Percentiles rank a stretch among this genome's conserved stretches.
Evolutionary conservation across 192 early-diverging fungal species (phyloP).

Genomic region (Rhizophagus sp.): DNA sequence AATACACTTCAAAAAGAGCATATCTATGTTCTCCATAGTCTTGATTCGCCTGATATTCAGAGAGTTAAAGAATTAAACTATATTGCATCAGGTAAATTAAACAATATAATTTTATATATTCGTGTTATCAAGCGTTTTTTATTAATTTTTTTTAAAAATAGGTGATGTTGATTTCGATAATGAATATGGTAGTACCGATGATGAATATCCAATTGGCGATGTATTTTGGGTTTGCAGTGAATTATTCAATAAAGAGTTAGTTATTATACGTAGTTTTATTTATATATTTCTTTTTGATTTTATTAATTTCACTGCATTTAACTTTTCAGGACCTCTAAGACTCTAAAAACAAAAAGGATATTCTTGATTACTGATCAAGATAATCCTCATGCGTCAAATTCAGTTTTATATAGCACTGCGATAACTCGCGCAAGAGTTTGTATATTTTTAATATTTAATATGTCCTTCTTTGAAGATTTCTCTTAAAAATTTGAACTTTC

Average conservation of each 20-base stretch:
- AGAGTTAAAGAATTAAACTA: slow-evolving; percentile 62
- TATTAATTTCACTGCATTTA: not conserved
- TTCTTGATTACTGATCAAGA: slow-evolving; percentile 76
- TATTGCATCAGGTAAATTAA: slow-evolving; percentile 52
- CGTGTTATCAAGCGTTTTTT: not conserved
- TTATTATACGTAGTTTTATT: not conserved
- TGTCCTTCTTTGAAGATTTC: not conserved
- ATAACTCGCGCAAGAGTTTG: slow-evolving; percentile 55
- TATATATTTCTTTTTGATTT: not conserved
- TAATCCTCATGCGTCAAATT: slow-evolving; percentile 56
- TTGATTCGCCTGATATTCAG: slow-evolving; percentile 61
- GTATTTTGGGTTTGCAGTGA: slow-evolving; percentile 54
- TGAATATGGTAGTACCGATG: slow-evolving; percentile 48
- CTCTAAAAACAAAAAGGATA: slow-evolving; percentile 58
- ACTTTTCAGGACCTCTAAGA: slow-evolving; percentile 34
- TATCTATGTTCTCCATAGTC: slow-evolving; percentile 61
- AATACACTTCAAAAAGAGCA: slow-evolving; percentile 59
- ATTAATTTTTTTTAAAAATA: not conserved
- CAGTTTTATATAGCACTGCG: slow-evolving; percentile 50
- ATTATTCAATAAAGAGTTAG: slow-evolving; percentile 3
- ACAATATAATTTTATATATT: slow-evolving; percentile 33
- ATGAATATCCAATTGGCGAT: slow-evolving; percentile 58
- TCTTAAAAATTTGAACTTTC: not conserved
- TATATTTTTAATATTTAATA: not conserved
- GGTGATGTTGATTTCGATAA: slow-evolving; percentile 41